Evolutionary conservation across 805 yeast genomes (phyloP), one percentile per base, ranked within the genome.

Genomic region (Saccharomyces eubayanus): DNA sequence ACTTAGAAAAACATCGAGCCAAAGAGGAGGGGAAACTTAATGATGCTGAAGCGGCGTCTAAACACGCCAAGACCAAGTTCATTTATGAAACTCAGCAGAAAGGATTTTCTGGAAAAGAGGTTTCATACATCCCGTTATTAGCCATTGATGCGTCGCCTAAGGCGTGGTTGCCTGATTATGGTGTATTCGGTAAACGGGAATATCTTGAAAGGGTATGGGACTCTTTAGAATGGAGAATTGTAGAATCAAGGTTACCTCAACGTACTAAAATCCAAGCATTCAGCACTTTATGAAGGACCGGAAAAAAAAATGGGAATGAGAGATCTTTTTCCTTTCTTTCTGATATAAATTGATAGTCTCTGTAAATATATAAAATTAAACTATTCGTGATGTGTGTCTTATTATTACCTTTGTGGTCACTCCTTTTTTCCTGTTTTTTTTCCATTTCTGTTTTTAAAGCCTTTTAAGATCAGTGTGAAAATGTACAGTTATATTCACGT

Each of bases 111-210:
- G 62, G 62, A 43, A 58, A 61, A 2, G 59, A 57, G 16, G 43
- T 36, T 36, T 36, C 50, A 27, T 73, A 74, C 61, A 72, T 79
- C 51, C 94, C 95, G 5, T 68, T 87, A 45, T 72, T 87, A 53
- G 84, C 88, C 24, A 75, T 87, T 48, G 92, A 87, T 67, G 85
- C 82, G 5, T 82, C 88, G 47, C 86, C 88, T 59, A 80, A 84
- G 59, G 80, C 81, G 53, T 87, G 84, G 74, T 68, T 86, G 50
- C 71, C 79, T 56, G 94, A 87, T 69, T 87, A 85, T 62, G 95
- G 95, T 52, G 87, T 85, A 11, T 85, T 77, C 66, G 94, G 94
- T 50, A 85, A 83, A 68, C 74, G 76, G 45, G 72, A 74, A 49
- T 87, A 85, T 65, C 72, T 87, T 62, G 77, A 82, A 56, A 82